Conservation (phyloP, 768 basidiomycete genomes). For the Suillus paluster region DNA sequence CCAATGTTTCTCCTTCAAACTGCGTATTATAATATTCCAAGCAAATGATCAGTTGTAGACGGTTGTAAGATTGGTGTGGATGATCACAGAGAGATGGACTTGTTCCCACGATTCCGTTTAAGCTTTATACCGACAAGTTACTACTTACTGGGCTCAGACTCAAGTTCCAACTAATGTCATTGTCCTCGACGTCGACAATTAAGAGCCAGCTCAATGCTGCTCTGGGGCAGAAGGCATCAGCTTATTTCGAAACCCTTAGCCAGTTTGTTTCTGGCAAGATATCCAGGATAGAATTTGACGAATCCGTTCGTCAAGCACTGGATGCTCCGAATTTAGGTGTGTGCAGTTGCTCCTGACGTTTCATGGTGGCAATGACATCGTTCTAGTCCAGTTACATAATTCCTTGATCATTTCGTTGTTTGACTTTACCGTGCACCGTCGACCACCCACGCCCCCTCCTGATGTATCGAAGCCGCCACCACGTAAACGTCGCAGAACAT, state of each 20-base stretch:
- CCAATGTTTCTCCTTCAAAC: neutral
- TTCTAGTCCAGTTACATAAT: constrained; percentile 79
- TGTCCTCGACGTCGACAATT: constrained; percentile 74
- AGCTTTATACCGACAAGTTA: too few species aligned
- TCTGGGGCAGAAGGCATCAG: constrained; percentile 61
- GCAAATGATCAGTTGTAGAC: neutral
- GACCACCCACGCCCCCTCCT: constrained; percentile 68
- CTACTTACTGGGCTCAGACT: too few species aligned
- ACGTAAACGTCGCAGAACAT: constrained; percentile 67
- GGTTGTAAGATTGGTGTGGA: too few species aligned
- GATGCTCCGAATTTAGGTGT: constrained; percentile 59
- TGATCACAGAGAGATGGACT: neutral
- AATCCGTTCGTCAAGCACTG: constrained; percentile 62
- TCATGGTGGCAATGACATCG: constrained; percentile 15
- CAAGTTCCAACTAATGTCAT: constrained; percentile 53
- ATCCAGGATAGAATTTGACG: constrained; percentile 79
- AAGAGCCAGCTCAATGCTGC: constrained; percentile 67
- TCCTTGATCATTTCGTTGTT: constrained; percentile 83
- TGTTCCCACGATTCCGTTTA: neutral
- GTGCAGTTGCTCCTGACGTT: constrained; percentile 13
- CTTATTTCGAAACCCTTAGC: constrained; percentile 68
- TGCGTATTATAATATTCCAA: neutral
- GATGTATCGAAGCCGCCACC: constrained; percentile 61
- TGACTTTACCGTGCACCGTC: constrained; percentile 74
- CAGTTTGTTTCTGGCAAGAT: constrained; percentile 68